Base-by-base conservation (phyloP, 2,329 filamentous ascomycete genomes). In the Penicillium sp. region DNA sequence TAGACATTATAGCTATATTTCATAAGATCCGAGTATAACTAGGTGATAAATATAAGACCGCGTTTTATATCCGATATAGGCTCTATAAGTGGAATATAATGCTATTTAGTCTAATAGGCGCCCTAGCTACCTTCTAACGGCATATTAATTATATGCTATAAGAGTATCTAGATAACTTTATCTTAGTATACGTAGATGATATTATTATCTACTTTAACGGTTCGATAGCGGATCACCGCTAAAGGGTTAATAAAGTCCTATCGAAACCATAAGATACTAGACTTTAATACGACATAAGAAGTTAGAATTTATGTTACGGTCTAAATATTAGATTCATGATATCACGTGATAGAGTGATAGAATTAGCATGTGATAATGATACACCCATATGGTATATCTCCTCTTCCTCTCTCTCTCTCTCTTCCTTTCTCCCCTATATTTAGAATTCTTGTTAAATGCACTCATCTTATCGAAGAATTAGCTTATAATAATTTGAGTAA, bases 11-110 rank as follows among this genome's bases (percentile, higher is more conserved):
- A 30, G 27, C 27, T 30, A 30, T 30, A 30, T 30, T 30, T 30
- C 9, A 30, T 30, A 30, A 30, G 27, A 30, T 30, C 27, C 9
- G 9, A 30, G 27, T 38, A 23, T 48, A 14, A 27, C 65, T n/a
- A 47, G 9, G 27, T 30, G 9, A 73, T 29, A 46, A 71, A 60
- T 72, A 57, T 56, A 73, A 72, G 46, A 74, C 48, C 7, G 57
- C 53, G n/a, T 73, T 74, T 56, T 49, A 56, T 16, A 68, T 38
- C 13, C 27, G 46, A 44, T 70, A 62, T 47, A 56, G 61, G 4
- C 39, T 63, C 19, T 74, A 56, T 56, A 55, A 73, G 40, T 73
- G 69, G 36, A 43, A 65, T 29, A 53, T 72, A 40, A 36, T 36
- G 13, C 34, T 36, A 36, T 36, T 18, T 29, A 9, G 34, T 39